These are phyloP conservation scores for Rhodomyrtus tomentosa DNA, from an alignment of 345 rosid species.

Conservation along the genomic window DNA sequence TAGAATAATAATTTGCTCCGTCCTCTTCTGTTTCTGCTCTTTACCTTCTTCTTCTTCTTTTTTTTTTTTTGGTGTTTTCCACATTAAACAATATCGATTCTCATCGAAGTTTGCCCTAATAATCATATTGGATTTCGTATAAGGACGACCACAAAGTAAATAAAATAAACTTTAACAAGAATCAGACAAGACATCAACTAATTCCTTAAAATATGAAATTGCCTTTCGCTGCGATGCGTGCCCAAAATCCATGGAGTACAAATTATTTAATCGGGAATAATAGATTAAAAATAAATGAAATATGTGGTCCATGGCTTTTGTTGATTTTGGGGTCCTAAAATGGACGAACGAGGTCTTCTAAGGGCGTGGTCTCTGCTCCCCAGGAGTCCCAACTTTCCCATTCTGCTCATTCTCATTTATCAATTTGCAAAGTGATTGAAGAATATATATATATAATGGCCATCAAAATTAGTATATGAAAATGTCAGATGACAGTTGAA, in stretches of 20 bases:
- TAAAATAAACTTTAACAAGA: not conserved
- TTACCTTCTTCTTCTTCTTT: not conserved
- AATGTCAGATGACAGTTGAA: too few species aligned
- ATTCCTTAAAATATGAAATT: not conserved
- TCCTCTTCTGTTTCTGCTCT: not conserved
- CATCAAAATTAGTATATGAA: too few species aligned
- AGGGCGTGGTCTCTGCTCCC: slow-evolving; percentile 35
- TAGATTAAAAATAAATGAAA: not conserved
- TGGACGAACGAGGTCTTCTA: not conserved
- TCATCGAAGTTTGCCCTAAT: not conserved
- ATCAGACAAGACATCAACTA: not conserved
- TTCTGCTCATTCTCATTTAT: not conserved
- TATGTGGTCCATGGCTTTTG: slow-evolving; percentile 29
- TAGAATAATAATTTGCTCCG: not conserved
- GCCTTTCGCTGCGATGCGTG: not conserved
- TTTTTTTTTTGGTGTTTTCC: not conserved
- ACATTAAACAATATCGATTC: not conserved
- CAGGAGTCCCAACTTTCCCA: not conserved
- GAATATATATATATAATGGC: not conserved
- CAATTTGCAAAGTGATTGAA: not conserved
- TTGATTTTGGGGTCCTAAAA: not conserved
- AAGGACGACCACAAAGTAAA: not conserved
- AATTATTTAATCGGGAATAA: not conserved
- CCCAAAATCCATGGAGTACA: not conserved
- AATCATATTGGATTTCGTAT: not conserved